phyloP scores from a whole-genome alignment of 139 green algal genomes.

The Helicosporidium sp. region DNA sequence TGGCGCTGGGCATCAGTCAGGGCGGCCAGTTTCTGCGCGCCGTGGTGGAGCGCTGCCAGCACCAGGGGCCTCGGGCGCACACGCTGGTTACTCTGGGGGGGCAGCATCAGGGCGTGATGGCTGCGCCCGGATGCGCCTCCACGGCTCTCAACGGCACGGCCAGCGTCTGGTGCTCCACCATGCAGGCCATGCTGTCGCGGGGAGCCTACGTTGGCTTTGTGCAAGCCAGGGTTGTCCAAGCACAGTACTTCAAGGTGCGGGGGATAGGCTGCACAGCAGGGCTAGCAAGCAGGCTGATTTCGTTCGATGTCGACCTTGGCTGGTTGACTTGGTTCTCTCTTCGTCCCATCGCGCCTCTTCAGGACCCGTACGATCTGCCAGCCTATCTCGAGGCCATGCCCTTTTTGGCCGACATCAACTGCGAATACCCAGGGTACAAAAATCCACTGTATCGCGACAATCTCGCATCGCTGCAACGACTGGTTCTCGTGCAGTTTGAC shows the following conservation, averaged over 20 bases:
- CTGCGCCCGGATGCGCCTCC: constrained; percentile 39
- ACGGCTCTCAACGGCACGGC: constrained; percentile 7
- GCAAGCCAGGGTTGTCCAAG: constrained; percentile 50
- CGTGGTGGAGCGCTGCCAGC: constrained; percentile 55
- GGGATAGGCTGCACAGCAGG: no score
- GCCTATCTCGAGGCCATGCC: constrained; percentile 38
- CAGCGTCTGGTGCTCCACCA: constrained; percentile 12
- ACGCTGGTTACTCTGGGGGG: constrained; percentile 61
- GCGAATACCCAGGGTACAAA: constrained; percentile 23
- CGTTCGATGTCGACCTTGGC: no score
- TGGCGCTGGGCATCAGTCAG: constrained; percentile 68
- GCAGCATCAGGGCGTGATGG: constrained; percentile 26
- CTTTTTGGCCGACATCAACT: constrained; percentile 79
- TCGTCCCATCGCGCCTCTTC: background rate
- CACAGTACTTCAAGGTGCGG: constrained; percentile 63
- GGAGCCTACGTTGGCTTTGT: constrained; percentile 55
- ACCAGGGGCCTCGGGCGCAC: constrained; percentile 33
- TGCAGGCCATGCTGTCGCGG: constrained; percentile 24
- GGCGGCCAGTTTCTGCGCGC: constrained; percentile 68
- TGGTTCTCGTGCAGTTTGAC: constrained; percentile 61
- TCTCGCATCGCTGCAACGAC: constrained; percentile 37
- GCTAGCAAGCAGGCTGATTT: no score
- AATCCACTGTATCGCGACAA: constrained; percentile 45
- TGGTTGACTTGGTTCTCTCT: no score
- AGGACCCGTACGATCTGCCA: constrained; percentile 42